Evolutionary conservation across 2,329 filamentous ascomycete species (phyloP).

Genomic region (Aspergillus caelatus): DNA sequence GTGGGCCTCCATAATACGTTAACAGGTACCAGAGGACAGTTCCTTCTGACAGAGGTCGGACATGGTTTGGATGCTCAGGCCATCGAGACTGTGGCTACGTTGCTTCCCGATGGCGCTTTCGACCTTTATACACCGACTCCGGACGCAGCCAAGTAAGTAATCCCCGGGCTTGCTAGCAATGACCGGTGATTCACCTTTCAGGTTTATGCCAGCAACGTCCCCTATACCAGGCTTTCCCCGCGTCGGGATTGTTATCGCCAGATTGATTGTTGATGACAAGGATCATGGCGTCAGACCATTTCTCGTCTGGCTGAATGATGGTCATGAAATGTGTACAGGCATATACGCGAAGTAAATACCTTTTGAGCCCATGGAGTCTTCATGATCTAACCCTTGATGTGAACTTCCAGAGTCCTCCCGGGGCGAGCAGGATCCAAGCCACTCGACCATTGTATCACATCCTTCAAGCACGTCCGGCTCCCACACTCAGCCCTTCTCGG

Average conservation of each 20-base stretch:
- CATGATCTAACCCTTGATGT: neutral
- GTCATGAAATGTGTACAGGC: slow-evolving; percentile 21
- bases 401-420: neutral
- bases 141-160: slow-evolving; percentile 35
- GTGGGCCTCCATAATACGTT: neutral
- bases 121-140: slow-evolving; percentile 36
- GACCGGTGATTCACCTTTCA: neutral
- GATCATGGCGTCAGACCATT: slow-evolving; percentile 23
- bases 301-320: slow-evolving; percentile 20
- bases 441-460: slow-evolving; percentile 24
- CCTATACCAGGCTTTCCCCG: slow-evolving; percentile 17
- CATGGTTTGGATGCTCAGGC: slow-evolving; percentile 44
- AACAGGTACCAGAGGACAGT: slow-evolving; percentile 24
- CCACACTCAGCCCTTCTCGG: slow-evolving; percentile 21
- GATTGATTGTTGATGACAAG: slow-evolving; percentile 20
- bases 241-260: slow-evolving; percentile 23
- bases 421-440: slow-evolving; percentile 4
- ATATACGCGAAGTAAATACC: slow-evolving; percentile 8
- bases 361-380: neutral
- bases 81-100: slow-evolving; percentile 41
- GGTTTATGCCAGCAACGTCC: slow-evolving; percentile 24
- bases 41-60: slow-evolving; percentile 44
- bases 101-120: slow-evolving; percentile 35
- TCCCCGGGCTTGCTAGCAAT: slow-evolving; percentile 8
- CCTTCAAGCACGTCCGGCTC: slow-evolving; percentile 22